These are phyloP conservation scores for Boletus calvinii DNA, from an alignment of 1,284 basidiomycete genomes.

Conservation along the genomic window DNA sequence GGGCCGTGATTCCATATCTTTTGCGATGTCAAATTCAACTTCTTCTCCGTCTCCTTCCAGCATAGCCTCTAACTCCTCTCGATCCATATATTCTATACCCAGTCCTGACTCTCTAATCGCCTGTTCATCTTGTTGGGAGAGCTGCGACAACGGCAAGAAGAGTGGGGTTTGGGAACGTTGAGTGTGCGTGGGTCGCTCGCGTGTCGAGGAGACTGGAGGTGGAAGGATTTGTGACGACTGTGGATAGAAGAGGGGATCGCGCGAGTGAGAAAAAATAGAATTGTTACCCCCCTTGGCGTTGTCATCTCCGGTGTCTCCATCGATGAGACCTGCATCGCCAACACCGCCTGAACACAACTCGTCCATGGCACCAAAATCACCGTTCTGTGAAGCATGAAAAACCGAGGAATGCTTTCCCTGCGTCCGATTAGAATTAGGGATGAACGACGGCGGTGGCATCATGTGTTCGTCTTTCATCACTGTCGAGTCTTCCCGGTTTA, in stretches of 20 bases:
- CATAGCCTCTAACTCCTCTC: constrained; percentile 60
- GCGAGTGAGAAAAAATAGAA: neutral
- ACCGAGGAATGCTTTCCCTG: constrained; percentile 6
- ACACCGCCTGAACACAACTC: constrained; percentile 2
- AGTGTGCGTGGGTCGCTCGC: constrained; percentile 6
- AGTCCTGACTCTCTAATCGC: constrained; percentile 56
- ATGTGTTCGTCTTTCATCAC: constrained; percentile 19
- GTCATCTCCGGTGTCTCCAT: neutral
- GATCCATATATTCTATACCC: constrained; percentile 62
- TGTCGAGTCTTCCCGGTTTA: constrained; percentile 17
- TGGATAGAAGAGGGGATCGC: constrained; percentile 30
- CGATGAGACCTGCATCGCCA: neutral
- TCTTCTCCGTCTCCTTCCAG: constrained; percentile 67
- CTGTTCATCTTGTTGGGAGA: constrained; percentile 52
- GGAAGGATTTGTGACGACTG: constrained; percentile 24
- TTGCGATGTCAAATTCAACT: constrained; percentile 43
- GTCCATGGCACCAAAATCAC: constrained; percentile 18
- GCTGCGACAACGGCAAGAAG: constrained; percentile 63
- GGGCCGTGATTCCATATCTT: neutral
- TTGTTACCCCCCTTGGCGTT: neutral
- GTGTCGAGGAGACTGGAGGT: constrained; percentile 48
- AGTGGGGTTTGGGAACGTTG: constrained; percentile 47
- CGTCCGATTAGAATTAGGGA: constrained; percentile 14
- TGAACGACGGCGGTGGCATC: constrained; percentile 33
- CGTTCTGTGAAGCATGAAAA: constrained; percentile 21